phyloP scores from a whole-genome alignment of 345 rosid species.

The Melaleuca quinquenervia region DNA sequence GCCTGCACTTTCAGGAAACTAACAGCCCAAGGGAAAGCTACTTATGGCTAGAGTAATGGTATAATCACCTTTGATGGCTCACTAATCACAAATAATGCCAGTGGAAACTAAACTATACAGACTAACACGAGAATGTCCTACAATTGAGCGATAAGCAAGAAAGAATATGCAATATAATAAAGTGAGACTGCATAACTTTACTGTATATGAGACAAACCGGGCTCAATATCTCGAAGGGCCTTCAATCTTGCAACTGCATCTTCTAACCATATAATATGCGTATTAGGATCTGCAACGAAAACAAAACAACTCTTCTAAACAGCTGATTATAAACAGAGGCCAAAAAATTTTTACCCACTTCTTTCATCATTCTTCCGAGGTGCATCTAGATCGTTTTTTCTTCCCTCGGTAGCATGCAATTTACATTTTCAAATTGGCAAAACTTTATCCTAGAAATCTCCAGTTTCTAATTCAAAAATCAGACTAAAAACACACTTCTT shows the following conservation, averaged over 20 bases:
- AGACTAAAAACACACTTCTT: neutral
- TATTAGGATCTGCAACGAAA: constrained; percentile 57
- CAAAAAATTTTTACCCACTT: neutral
- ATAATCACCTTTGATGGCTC: neutral
- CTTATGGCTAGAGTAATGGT: neutral
- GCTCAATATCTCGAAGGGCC: constrained; percentile 67
- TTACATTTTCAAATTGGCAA: neutral
- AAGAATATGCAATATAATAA: neutral
- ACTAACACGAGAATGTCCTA: neutral
- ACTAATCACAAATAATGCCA: neutral
- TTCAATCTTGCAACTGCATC: constrained; percentile 60
- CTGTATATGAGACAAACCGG: constrained; percentile 28
- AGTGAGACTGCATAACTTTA: neutral
- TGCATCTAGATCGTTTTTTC: neutral
- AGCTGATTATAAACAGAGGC: neutral
- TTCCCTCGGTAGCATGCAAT: neutral
- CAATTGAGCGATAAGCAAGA: neutral
- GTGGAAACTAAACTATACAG: neutral
- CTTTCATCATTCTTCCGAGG: neutral
- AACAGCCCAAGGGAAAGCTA: neutral
- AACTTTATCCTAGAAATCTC: neutral
- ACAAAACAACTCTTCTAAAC: neutral
- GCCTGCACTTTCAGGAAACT: neutral
- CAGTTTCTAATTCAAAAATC: neutral
- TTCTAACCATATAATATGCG: constrained; percentile 69